Evolutionary conservation across 108 stramenopile species (phyloP).

Genomic region (Hondaea fermentalgiana): DNA sequence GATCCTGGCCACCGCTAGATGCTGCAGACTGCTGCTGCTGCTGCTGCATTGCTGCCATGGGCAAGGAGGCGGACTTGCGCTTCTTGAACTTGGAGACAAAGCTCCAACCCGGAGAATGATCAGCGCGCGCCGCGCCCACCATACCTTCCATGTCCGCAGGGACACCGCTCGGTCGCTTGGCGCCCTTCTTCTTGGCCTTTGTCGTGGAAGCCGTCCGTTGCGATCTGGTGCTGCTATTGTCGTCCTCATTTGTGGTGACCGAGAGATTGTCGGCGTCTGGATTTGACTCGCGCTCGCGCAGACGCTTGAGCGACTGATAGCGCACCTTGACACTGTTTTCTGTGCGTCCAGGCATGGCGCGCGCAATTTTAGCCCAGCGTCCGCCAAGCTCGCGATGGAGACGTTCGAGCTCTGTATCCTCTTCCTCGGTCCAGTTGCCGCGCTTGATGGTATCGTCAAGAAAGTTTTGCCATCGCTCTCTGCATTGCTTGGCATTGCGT

Average conservation of each 20-base stretch:
- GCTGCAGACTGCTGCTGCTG: no score
- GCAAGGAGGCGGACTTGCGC: neutral
- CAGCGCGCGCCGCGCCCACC: neutral
- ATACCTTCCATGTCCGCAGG: neutral
- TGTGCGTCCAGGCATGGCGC: slow-evolving; percentile 82
- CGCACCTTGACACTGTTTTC: slow-evolving; percentile 90
- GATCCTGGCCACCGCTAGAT: no score
- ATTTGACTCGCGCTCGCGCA: neutral
- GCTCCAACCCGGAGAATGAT: neutral
- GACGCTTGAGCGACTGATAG: slow-evolving; percentile 48
- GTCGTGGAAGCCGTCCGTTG: neutral
- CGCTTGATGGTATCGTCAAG: slow-evolving; percentile 87
- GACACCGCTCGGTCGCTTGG: neutral
- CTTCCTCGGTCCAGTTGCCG: slow-evolving; percentile 78
- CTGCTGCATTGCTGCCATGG: no score
- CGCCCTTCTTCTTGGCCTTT: neutral
- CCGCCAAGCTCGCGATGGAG: slow-evolving; percentile 71
- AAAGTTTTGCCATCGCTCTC: slow-evolving; percentile 98
- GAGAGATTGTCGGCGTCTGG: neutral
- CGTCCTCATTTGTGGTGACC: no score
- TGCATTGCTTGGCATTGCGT: slow-evolving; percentile 93
- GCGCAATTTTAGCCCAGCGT: slow-evolving; percentile 90
- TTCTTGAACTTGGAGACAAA: neutral
- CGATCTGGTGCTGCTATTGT: no score
- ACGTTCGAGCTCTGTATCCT: slow-evolving; percentile 66